Base-by-base conservation (phyloP, 805 yeast species). In the Kurtzmaniella fragi region DNA sequence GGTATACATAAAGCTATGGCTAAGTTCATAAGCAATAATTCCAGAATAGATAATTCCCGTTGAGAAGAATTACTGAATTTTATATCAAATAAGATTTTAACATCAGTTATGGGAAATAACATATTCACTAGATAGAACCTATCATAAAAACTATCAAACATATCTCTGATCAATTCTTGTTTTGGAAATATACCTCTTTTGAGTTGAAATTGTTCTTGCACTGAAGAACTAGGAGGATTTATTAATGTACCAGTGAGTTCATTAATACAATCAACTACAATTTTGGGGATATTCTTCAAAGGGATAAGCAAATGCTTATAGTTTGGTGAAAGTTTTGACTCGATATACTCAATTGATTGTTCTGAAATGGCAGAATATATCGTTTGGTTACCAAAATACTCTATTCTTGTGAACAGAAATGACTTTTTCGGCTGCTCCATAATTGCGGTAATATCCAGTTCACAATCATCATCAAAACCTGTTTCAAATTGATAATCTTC, bases 381-480 rank as follows among this genome's bases (percentile, higher is more conserved):
- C 12, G 71, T 64, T 41, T 67, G 72, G 20, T 60, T 48, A 6
- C 70, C 71, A 29, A 57, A 53, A 39, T 52, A 67, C 23, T 57
- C 56, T 4, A 7, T 28, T 20, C 8, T 20, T 5, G 25, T 5
- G 7, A 20, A 5, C 25, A 20, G 25, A 20, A 20, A 20, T 20
- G 25, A 8, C 5, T 5, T 20, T 20, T 20, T 20, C 25, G 8
- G 8, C n/a, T n/a, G n/a, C n/a, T n/a, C n/a, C n/a, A n/a, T n/a
- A n/a, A n/a, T n/a, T n/a, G n/a, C n/a, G n/a, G n/a, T n/a, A 34
- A 26, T 26, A 26, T 26, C 28, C 28, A 26, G 12, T 9, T 12
- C 28, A 26, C 12, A 9, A 5, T 20, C 25, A 20, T 20, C 8
- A 20, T 20, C 25, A 20, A 8, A 5, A 20, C 5, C 25, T 8